phyloP scores from a whole-genome alignment of 2,329 filamentous ascomycete species.

The Didymella sp. region DNA sequence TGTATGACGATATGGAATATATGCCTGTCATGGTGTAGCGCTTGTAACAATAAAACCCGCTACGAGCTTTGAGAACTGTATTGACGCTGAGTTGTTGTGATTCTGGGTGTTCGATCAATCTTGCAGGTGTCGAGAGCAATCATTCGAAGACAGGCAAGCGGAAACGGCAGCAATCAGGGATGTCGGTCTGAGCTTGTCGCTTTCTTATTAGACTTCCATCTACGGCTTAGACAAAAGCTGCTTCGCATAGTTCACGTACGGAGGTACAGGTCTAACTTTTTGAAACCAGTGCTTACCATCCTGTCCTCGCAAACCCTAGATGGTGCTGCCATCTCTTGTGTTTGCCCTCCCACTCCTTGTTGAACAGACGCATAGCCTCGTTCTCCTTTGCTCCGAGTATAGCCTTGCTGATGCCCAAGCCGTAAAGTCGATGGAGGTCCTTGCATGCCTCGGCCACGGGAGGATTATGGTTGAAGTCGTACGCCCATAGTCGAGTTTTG shows the following conservation, averaged over 20 bases:
- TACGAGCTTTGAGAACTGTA: neutral
- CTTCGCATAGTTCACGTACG: neutral
- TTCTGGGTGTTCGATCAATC: neutral
- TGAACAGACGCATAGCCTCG: conserved; percentile 39
- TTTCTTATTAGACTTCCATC: neutral
- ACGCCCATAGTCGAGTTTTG: neutral
- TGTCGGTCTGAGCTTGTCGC: neutral
- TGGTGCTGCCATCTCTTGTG: conserved; percentile 25
- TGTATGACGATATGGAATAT: conserved; percentile 17
- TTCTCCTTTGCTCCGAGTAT: conserved; percentile 37
- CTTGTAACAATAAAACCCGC: conserved; percentile 15
- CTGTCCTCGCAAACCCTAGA: conserved; percentile 14
- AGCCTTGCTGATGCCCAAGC: conserved; percentile 31
- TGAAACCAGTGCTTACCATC: conserved; percentile 13
- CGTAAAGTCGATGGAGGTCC: conserved; percentile 40
- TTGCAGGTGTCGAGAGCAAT: neutral
- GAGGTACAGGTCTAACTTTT: neutral
- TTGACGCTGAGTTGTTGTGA: neutral
- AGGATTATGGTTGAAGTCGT: conserved; percentile 13
- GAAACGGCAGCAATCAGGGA: neutral
- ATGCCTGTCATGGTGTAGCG: conserved; percentile 15
- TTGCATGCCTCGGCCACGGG: conserved; percentile 24
- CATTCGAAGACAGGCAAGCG: neutral
- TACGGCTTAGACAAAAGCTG: neutral
- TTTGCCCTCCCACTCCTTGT: conserved; percentile 31